These are phyloP conservation scores for Penicillium paxilli DNA, from an alignment of 495 filamentous ascomycete genomes.

Conservation along the genomic window DNA sequence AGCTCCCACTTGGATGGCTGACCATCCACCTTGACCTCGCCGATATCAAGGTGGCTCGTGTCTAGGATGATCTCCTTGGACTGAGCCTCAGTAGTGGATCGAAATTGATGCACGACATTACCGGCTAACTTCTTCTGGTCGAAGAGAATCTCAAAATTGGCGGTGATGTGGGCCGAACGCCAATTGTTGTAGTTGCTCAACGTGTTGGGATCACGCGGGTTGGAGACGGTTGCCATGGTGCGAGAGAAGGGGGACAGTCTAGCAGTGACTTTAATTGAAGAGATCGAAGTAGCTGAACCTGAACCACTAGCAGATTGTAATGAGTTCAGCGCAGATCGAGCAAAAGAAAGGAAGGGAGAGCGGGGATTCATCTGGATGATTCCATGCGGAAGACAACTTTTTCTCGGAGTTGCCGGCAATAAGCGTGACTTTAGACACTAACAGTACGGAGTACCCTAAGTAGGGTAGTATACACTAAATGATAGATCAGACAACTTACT, in stretches of 20 bases:
- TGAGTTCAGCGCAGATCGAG: not conserved
- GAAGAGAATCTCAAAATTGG: constrained; percentile 81
- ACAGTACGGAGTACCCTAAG: no score
- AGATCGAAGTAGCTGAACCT: no score
- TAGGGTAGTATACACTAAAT: no score
- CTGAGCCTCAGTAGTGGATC: constrained; percentile 66
- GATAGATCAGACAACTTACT: no score
- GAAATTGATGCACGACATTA: constrained; percentile 70
- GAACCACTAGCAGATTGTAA: no score
- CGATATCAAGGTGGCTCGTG: constrained; percentile 75
- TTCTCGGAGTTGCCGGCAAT: constrained; percentile 5
- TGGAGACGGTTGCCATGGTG: constrained; percentile 43
- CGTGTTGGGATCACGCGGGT: constrained; percentile 81
- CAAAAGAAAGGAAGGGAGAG: not conserved
- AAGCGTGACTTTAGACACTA: no score
- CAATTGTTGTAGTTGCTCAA: constrained; percentile 88
- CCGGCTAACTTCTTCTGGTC: constrained; percentile 70
- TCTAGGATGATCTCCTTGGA: constrained; percentile 81
- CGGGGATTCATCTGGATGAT: constrained; percentile 9
- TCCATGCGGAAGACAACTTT: constrained; percentile 1
- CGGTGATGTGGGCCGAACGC: constrained; percentile 74
- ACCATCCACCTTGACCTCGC: constrained; percentile 63
- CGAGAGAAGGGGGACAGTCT: constrained; percentile 3
- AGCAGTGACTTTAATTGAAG: no score
- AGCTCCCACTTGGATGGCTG: constrained; percentile 65